These are phyloP conservation scores for Metarhizium robertsii DNA, from an alignment of 2,329 filamentous ascomycete genomes.

Conservation along the genomic window DNA sequence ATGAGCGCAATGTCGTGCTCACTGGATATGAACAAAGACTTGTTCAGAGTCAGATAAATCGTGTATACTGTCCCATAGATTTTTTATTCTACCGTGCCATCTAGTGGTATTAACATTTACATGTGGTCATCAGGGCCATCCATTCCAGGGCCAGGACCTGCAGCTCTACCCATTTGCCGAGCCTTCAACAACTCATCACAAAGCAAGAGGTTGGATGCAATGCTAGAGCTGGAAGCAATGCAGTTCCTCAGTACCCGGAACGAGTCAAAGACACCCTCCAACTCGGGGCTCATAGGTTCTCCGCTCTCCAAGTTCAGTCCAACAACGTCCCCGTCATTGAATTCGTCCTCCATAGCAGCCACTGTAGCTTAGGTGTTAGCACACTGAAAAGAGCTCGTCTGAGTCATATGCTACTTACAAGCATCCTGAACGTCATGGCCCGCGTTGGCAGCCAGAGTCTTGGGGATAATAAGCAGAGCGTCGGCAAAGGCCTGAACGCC, in stretches of 20 bases:
- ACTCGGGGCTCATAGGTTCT: conserved; percentile 87
- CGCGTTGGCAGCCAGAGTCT: conserved; percentile 91
- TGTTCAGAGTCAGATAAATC: background rate
- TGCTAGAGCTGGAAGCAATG: conserved; percentile 87
- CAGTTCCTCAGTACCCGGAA: conserved; percentile 92
- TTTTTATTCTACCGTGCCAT: conserved; percentile 12
- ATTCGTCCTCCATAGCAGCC: conserved; percentile 77
- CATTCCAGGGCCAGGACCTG: conserved; percentile 55
- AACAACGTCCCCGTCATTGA: conserved; percentile 72
- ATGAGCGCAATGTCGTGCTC: too few species aligned
- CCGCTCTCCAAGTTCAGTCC: conserved; percentile 82
- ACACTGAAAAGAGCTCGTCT: background rate
- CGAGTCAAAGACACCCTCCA: conserved; percentile 90
- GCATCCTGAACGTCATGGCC: conserved; percentile 96
- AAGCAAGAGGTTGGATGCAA: conserved; percentile 87
- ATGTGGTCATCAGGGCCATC: conserved; percentile 48
- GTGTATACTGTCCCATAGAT: conserved; percentile 15
- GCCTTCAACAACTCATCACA: conserved; percentile 98
- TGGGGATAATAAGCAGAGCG: conserved; percentile 89
- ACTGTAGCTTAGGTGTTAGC: conserved; percentile 39
- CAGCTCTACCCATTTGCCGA: conserved; percentile 75
- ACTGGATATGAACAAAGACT: too few species aligned
- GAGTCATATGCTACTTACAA: conserved; percentile 45
- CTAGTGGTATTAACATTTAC: conserved; percentile 26
- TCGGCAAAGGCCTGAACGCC: conserved; percentile 93